These are phyloP conservation scores for Coprinopsis cinerea DNA, from an alignment of 768 basidiomycete species.

Conservation along the genomic window DNA sequence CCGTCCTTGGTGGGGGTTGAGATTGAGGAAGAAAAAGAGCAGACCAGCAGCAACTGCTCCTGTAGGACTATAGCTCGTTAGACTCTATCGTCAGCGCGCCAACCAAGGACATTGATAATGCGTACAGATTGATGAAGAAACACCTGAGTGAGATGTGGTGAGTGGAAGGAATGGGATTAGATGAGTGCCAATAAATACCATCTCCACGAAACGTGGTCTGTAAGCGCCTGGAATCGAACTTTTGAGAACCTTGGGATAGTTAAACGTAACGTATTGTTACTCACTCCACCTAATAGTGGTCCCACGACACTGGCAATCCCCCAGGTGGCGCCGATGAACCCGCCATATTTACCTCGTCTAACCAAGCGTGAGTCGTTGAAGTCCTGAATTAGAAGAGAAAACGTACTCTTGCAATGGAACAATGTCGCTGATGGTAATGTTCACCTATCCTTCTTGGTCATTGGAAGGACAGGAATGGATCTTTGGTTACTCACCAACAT, in stretches of 20 bases:
- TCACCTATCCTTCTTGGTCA: conserved; percentile 29
- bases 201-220: conserved; percentile 74
- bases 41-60: conserved; percentile 58
- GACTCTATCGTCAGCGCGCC: not conserved
- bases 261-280: conserved; percentile 18
- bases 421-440: conserved; percentile 80
- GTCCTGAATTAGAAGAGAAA: not conserved
- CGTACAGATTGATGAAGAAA: conserved; percentile 72
- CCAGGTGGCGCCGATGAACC: conserved; percentile 75
- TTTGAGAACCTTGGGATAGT: conserved; percentile 1
- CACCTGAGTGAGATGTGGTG: conserved; percentile 48
- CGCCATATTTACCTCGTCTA: conserved; percentile 75
- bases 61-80: conserved; percentile 46
- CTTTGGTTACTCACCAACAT: conserved; percentile 43
- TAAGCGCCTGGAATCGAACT: conserved; percentile 43
- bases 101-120: not conserved
- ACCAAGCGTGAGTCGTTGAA: not conserved
- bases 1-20: conserved; percentile 66
- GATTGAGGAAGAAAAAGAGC: conserved; percentile 69
- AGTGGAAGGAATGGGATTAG: conserved; percentile 6
- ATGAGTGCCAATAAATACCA: conserved; percentile 38
- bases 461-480: not conserved
- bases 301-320: conserved; percentile 70
- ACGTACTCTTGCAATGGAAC: conserved; percentile 71
- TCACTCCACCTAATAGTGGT: conserved; percentile 77